Conservation (phyloP, 2,329 filamentous ascomycete species). For the Diplodia scrobiculata region DNA sequence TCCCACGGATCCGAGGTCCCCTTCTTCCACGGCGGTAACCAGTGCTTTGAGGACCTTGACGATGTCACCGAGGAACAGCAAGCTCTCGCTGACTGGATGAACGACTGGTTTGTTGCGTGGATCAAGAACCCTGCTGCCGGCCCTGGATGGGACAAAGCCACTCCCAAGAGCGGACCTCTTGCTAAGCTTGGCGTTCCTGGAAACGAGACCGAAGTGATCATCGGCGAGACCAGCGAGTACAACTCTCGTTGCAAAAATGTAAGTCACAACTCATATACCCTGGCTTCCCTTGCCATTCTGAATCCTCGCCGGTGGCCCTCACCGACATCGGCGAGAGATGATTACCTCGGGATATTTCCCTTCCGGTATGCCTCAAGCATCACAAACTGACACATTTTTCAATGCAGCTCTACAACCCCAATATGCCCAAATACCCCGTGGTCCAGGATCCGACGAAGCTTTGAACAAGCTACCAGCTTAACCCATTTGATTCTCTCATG, state of each 20-base stretch:
- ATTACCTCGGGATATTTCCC: background rate
- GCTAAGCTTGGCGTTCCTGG: conserved; percentile 44
- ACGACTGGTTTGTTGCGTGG: conserved; percentile 51
- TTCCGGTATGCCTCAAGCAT: background rate
- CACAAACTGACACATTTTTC: background rate
- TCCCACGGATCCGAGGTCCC: conserved; percentile 49
- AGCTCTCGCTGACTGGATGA: conserved; percentile 48
- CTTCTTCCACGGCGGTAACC: conserved; percentile 53
- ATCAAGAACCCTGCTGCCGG: conserved; percentile 50
- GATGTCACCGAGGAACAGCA: conserved; percentile 46
- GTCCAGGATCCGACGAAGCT: conserved; percentile 30
- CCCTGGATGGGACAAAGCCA: conserved; percentile 48
- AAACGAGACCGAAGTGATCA: conserved; percentile 40
- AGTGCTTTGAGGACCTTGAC: conserved; percentile 44
- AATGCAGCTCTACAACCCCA: conserved; percentile 34
- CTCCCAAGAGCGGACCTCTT: conserved; percentile 38
- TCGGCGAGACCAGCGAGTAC: conserved; percentile 39
- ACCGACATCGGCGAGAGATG: conserved; percentile 6
- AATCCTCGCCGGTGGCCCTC: background rate
- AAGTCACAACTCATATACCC: conserved; percentile 30
- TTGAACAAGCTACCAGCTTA: background rate
- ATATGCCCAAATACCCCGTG: conserved; percentile 35
- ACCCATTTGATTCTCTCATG: background rate
- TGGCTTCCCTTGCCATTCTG: background rate
- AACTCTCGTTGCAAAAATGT: conserved; percentile 42